Evolutionary conservation across 441 rosid species (phyloP), one percentile per base, ranked within the genome.

Genomic region (Melastoma candidum): DNA sequence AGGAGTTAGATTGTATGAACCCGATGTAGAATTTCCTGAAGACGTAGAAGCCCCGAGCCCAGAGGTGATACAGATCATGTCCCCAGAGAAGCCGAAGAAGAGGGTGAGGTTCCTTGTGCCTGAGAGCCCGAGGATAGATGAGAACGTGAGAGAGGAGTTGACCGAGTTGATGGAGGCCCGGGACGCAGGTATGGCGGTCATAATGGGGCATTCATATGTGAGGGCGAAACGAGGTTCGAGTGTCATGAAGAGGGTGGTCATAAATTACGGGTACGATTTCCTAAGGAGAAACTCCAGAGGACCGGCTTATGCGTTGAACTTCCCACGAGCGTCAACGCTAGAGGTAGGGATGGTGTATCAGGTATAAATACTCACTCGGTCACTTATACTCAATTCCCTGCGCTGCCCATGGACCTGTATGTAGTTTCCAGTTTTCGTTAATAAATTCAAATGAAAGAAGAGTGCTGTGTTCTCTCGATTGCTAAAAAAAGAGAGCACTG

Each of bases 1-100:
- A 17, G 83, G 83, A 45, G 57, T 81, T 49, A 75, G 64, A 56
- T 29, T 82, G 53, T 68, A 65, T 24, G 95, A 82, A 69, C 80
- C 77, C 1, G 77, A 67, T 14, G 68, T 27, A n/a, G 66, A 63
- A 12, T 56, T 48, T 36, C 63, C 77, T 6, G 64, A 12, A 29
- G 48, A 25, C 7, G 7, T 29, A 48, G 48, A 47, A 58, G 75
- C 62, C 10, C 44, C 65, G 39, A 68, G 44, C 32, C 41, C 79
- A 12, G 81, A 77, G 44, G 13, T 60, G 55, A 61, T 57, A 44
- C 72, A 71, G 57, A 44, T 48, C 25, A 61, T 60, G 39, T 72
- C 78, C 12, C 76, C 70, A 0, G 56, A 71, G 29, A 51, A 45
- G 57, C 57, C 12, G 11, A 51, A 56, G 50, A 60, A 52, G 49